phyloP scores from a whole-genome alignment of 108 stramenopile species.

The Conticribra weissflogii region DNA sequence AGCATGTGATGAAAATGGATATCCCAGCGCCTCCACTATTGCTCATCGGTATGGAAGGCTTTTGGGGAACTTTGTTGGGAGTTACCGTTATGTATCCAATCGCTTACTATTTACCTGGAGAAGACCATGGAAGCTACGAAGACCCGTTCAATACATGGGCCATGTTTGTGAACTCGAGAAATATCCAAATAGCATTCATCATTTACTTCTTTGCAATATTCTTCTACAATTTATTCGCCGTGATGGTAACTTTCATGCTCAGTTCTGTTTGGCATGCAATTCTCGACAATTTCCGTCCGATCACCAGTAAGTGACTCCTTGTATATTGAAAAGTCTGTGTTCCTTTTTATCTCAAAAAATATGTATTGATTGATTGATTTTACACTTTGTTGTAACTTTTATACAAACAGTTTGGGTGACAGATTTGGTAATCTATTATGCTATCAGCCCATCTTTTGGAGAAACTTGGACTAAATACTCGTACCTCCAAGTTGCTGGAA shows the following conservation, averaged over 20 bases:
- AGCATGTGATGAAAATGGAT: slow-evolving; percentile 91
- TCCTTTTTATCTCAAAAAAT: no score
- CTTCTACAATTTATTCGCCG: slow-evolving; percentile 93
- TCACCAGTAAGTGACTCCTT: slow-evolving; percentile 52
- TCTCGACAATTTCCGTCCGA: slow-evolving; percentile 96
- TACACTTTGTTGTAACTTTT: background rate
- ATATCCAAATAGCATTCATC: slow-evolving; percentile 63
- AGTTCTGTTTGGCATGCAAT: slow-evolving; percentile 97
- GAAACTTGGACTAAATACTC: slow-evolving; percentile 89
- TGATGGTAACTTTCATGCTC: slow-evolving; percentile 92
- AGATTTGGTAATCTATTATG: slow-evolving; percentile 91
- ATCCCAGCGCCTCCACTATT: slow-evolving; percentile 83
- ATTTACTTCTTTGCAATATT: slow-evolving; percentile 92
- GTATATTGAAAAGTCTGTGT: no score
- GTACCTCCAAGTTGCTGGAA: slow-evolving; percentile 88
- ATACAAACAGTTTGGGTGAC: slow-evolving; percentile 53
- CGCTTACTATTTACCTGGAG: slow-evolving; percentile 80
- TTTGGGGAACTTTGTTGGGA: slow-evolving; percentile 89
- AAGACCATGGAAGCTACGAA: slow-evolving; percentile 90
- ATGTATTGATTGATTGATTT: background rate
- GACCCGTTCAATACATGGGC: slow-evolving; percentile 81
- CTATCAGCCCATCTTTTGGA: slow-evolving; percentile 75
- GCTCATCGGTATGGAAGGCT: slow-evolving; percentile 91
- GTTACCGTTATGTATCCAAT: slow-evolving; percentile 82
- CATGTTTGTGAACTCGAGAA: slow-evolving; percentile 68